Evolutionary conservation across 1,284 basidiomycete species (phyloP).

Genomic region (Irpex sp.): DNA sequence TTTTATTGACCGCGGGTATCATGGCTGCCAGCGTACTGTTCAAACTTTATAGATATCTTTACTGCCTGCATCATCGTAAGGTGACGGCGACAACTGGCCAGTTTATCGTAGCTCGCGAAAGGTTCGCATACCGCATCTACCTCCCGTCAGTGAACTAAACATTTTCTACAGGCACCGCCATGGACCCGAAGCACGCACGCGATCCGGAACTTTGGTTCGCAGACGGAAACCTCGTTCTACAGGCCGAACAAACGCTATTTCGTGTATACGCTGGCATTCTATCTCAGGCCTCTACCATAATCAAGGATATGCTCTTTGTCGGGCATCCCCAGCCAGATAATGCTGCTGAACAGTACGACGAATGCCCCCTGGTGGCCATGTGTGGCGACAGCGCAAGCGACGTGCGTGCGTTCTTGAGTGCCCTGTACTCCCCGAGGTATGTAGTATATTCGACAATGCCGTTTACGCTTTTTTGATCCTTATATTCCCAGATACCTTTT

Average conservation of each 20-base stretch:
- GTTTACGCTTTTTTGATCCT: background rate
- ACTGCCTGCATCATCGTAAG: too few species aligned
- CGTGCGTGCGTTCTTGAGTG: background rate
- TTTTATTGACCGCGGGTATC: too few species aligned
- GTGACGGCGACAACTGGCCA: too few species aligned
- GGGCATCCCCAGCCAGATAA: background rate
- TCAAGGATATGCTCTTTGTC: background rate
- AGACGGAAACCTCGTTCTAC: slow-evolving; percentile 16
- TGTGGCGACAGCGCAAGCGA: background rate
- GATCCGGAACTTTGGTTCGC: slow-evolving; percentile 10
- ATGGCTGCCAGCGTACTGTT: too few species aligned
- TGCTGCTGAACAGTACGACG: background rate
- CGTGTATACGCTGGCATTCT: slow-evolving; percentile 12
- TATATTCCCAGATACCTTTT: background rate
- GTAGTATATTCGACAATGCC: background rate
- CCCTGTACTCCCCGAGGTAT: background rate
- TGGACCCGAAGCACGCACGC: background rate
- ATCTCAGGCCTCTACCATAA: background rate
- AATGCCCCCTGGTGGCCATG: background rate
- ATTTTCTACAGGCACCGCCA: background rate
- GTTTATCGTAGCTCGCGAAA: too few species aligned
- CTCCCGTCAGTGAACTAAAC: too few species aligned
- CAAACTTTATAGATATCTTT: too few species aligned
- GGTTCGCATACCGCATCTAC: too few species aligned
- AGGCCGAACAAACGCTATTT: slow-evolving; percentile 12